Evolutionary conservation across 225 moss, liverwort and hornwort genomes (phyloP).

Genomic region (Bryoerythrophyllum caledonicum): DNA sequence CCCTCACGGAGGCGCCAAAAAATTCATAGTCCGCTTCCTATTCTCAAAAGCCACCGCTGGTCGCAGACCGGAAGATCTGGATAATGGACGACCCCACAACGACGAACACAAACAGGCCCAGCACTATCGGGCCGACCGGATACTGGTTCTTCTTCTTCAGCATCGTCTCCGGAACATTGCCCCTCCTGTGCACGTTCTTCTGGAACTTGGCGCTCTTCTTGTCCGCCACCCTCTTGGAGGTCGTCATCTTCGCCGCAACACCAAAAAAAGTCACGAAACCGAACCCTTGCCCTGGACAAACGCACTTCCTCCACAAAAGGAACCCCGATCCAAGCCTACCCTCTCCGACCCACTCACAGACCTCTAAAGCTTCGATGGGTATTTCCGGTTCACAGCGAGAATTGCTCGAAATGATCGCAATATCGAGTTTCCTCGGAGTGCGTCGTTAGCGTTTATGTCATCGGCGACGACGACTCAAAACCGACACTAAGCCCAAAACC

Average conservation of each 20-base stretch:
- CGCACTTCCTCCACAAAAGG: background rate
- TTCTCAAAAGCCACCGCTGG: conserved; percentile 67
- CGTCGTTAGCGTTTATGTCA: background rate
- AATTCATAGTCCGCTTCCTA: background rate
- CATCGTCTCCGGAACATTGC: conserved; percentile 76
- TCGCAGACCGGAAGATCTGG: conserved; percentile 87
- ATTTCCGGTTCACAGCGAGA: too few relatives aligned
- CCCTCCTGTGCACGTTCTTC: conserved; percentile 92
- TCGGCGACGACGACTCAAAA: background rate
- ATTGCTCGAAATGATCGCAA: too few relatives aligned
- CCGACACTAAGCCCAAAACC: background rate
- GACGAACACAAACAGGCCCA: conserved; percentile 89
- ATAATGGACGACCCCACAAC: conserved; percentile 93
- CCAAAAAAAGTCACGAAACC: background rate
- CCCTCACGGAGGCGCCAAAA: background rate
- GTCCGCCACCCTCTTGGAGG: conserved; percentile 83
- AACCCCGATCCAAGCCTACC: background rate
- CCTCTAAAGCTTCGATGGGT: background rate
- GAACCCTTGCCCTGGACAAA: background rate
- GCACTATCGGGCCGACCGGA: conserved; percentile 86
- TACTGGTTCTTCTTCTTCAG: conserved; percentile 86
- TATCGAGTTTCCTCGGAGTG: rapidly evolving
- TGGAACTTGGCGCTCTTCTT: conserved; percentile 95
- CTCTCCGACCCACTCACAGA: background rate
- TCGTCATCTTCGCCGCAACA: conserved; percentile 53